These are phyloP conservation scores for Colletotrichum limetticola DNA, from an alignment of 2,329 filamentous ascomycete species.

Conservation along the genomic window DNA sequence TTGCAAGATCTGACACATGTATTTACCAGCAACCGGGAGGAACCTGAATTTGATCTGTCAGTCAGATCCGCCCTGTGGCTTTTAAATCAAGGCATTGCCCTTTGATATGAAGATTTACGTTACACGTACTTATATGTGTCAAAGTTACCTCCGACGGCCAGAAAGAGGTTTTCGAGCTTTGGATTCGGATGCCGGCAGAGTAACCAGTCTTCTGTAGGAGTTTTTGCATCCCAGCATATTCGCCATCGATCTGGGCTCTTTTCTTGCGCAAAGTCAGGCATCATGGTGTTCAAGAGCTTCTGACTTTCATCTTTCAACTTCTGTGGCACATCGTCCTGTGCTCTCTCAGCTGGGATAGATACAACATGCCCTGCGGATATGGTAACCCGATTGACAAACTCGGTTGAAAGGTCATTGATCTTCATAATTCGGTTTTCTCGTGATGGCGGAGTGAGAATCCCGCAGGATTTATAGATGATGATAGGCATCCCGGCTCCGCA, in stretches of 20 bases:
- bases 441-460: conserved; percentile 16
- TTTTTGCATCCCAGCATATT: conserved; percentile 20
- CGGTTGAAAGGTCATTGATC: conserved; percentile 18
- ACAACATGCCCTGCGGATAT: neutral
- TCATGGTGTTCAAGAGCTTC: neutral
- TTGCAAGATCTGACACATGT: conserved; percentile 7
- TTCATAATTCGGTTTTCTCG: conserved; percentile 15
- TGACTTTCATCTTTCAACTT: neutral
- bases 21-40: conserved; percentile 17
- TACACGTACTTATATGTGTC: conserved; percentile 20
- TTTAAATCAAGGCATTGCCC: too few relatives aligned
- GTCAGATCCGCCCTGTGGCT: neutral
- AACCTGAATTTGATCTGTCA: neutral
- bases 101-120: too few relatives aligned
- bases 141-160: conserved; percentile 20
- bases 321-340: neutral
- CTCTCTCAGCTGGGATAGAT: neutral
- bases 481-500: conserved; percentile 9
- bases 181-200: conserved; percentile 9
- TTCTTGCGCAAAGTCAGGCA: neutral
- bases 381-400: conserved; percentile 15
- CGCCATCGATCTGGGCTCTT: conserved; percentile 7
- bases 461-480: neutral
- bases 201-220: conserved; percentile 20
- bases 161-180: neutral